Base-by-base conservation (phyloP, 2,329 filamentous ascomycete genomes). In the Ampelomyces quisqualis region DNA sequence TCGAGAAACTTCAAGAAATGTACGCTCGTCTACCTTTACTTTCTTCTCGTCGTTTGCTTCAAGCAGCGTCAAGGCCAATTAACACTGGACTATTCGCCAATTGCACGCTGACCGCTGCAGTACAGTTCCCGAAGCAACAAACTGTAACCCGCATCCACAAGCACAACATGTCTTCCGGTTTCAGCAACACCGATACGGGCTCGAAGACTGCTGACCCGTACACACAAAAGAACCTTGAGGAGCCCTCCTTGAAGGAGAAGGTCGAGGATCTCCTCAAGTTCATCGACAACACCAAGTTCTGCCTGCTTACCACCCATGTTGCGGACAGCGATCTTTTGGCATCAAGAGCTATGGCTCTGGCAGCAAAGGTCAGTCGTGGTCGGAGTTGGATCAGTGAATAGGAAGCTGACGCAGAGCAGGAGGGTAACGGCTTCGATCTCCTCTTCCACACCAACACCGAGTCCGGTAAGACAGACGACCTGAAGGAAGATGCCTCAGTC, bases 401-500 rank as follows among this genome's bases (percentile, higher is more conserved):
- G 4, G 11, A 15, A 11, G 26, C 47, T 54, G 26, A 58, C 32
- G 17, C 14, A 2, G 0, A 5, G 39, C 48, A 91, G 86, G 88
- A 94, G 70, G 76, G 77, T 47, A 84, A 84, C 51, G 86, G 86
- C 59, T 77, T 90, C 42, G 89, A 94, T 65, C 79, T 93, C 41
- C 79, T 95, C 68, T 95, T 95, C 78, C 85, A 93, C 75, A 90
- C 89, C 62, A 95, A 95, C 75, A 90, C 88, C 49, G 86, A 91
- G 66, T 90, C 87, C 7, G 82, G 88, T 71, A 95, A 95, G 77
- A 90, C 88, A 4, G 79, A 88, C 67, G 89, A 95, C 61, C 77
- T 95, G 28, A 75, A 80, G 41, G 74, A 75, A 41, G 84, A 94
- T 67, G 74, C 84, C 0, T 79, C 87, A 55, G 78, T 90, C 73